Evolutionary conservation across 768 basidiomycete genomes (phyloP).

Genomic region (Coprinopsis marcescibilis): DNA sequence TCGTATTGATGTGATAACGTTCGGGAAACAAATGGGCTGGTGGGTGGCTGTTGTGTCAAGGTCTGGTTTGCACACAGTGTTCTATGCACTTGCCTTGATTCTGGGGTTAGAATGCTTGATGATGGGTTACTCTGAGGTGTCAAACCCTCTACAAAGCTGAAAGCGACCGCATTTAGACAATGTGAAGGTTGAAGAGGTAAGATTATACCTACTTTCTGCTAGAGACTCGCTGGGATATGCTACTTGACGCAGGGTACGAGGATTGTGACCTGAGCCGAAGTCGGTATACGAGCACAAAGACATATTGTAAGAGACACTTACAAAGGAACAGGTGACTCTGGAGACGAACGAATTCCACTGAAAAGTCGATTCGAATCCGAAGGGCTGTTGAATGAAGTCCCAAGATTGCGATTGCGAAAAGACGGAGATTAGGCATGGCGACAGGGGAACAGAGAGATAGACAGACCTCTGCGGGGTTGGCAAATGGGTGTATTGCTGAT

Average conservation of each 20-base stretch:
- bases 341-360: constrained; percentile 6
- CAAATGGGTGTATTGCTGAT: constrained; percentile 26
- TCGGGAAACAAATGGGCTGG: constrained; percentile 19
- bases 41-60: constrained; percentile 11
- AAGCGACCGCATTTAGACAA: too few relatives aligned
- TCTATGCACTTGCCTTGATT: constrained; percentile 34
- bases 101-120: constrained; percentile 40
- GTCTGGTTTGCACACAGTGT: neutral
- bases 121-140: constrained; percentile 15
- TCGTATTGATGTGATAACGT: constrained; percentile 11
- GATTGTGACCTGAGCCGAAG: constrained; percentile 12
- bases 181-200: too few relatives aligned
- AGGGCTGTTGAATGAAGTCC: constrained; percentile 13
- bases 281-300: neutral
- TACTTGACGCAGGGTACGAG: constrained; percentile 11
- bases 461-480: constrained; percentile 32
- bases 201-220: constrained; percentile 17
- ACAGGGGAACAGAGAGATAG: neutral
- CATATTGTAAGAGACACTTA: neutral
- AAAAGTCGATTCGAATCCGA: constrained; percentile 14
- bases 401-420: constrained; percentile 1
- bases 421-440: neutral
- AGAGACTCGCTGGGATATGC: constrained; percentile 12
- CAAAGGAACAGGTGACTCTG: constrained; percentile 14
- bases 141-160: constrained; percentile 16